phyloP scores from a whole-genome alignment of 768 basidiomycete species.

The Rhodotorula paludigena region DNA sequence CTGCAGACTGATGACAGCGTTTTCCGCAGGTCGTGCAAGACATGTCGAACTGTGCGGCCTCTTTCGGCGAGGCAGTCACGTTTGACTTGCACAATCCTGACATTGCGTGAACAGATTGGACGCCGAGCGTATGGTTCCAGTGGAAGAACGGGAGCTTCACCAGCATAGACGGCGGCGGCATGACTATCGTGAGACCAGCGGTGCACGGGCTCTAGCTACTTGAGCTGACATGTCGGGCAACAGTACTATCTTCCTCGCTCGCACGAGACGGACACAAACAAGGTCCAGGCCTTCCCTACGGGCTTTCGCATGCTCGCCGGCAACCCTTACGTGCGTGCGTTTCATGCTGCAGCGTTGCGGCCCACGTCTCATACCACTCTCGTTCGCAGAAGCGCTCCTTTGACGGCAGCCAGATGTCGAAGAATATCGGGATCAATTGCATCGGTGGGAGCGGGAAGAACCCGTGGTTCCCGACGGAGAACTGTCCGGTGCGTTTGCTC shows the following conservation, averaged over 20 bases:
- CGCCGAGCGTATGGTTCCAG: neutral
- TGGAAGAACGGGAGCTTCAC: conserved; percentile 14
- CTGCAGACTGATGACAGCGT: neutral
- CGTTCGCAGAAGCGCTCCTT: neutral
- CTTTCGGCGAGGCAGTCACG: too few relatives aligned
- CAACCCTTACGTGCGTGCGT: conserved; percentile 23
- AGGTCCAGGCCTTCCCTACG: conserved; percentile 10
- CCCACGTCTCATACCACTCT: neutral
- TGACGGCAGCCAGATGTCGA: conserved; percentile 1
- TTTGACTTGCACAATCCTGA: too few relatives aligned
- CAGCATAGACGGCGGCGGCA: neutral
- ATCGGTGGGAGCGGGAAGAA: neutral
- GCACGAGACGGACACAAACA: neutral
- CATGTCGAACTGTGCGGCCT: conserved; percentile 1
- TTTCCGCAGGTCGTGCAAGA: conserved; percentile 19
- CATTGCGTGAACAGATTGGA: conserved; percentile 12
- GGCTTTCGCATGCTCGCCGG: conserved; percentile 37
- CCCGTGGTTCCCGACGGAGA: conserved; percentile 1
- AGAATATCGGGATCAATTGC: conserved; percentile 21
- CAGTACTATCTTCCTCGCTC: conserved; percentile 8
- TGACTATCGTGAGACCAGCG: conserved; percentile 5
- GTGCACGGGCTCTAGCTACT: too few relatives aligned
- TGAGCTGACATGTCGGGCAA: too few relatives aligned
- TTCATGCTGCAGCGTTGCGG: neutral
- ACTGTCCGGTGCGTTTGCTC: conserved; percentile 22